These are phyloP conservation scores for Aspergillus quadrilineatus DNA, from an alignment of 2,329 filamentous ascomycete genomes.

Conservation along the genomic window DNA sequence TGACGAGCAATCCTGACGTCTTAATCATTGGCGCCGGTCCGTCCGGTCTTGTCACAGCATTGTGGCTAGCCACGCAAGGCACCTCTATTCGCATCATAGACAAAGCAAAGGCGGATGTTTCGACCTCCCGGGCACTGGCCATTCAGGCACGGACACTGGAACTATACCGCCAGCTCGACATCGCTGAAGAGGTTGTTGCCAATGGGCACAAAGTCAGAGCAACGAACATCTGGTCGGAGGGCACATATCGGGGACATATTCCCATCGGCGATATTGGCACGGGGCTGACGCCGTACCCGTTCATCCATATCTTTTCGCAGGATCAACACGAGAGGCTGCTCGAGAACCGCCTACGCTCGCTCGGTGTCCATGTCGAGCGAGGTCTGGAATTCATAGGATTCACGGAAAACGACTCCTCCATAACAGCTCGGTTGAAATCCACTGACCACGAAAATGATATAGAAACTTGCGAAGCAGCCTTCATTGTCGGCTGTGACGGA, in stretches of 20 bases:
- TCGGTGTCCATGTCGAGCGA: conserved; percentile 31
- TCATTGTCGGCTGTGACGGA: conserved; percentile 55
- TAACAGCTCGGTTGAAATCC: conserved; percentile 22
- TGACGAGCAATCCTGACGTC: conserved; percentile 27
- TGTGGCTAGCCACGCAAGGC: conserved; percentile 49
- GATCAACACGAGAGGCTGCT: conserved; percentile 31
- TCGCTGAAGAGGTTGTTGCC: conserved; percentile 38
- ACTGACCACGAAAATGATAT: conserved; percentile 15
- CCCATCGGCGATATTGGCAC: conserved; percentile 25
- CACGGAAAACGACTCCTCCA: conserved; percentile 21
- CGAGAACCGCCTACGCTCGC: conserved; percentile 26
- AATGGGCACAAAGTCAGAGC: conserved; percentile 41
- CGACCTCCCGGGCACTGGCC: conserved; percentile 42
- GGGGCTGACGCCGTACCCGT: conserved; percentile 33
- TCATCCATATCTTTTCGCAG: conserved; percentile 28
- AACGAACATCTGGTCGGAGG: conserved; percentile 37
- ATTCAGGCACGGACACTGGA: conserved; percentile 54
- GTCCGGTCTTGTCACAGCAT: conserved; percentile 45
- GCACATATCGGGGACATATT: conserved; percentile 24
- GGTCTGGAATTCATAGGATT: conserved; percentile 27
- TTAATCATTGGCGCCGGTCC: conserved; percentile 51
- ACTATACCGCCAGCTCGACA: conserved; percentile 49
- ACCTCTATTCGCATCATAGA: conserved; percentile 52
- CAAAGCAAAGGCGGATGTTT: conserved; percentile 38
- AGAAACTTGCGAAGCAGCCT: conserved; percentile 36